Evolutionary conservation across 768 basidiomycete species (phyloP).

Genomic region (Lentinula sp.): DNA sequence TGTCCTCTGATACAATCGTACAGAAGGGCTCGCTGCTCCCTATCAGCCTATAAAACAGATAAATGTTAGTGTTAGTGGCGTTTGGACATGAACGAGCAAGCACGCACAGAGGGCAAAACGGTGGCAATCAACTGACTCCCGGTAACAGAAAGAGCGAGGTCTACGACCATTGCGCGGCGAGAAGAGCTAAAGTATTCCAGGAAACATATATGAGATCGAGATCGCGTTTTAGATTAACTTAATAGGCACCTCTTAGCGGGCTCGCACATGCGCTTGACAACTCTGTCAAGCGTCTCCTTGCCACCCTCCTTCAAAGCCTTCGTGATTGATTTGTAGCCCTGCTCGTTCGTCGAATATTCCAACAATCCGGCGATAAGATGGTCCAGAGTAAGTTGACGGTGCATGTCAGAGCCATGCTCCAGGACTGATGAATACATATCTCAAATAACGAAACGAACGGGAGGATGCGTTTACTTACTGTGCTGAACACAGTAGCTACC

Average conservation of each 20-base stretch:
- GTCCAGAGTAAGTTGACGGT: constrained; percentile 71
- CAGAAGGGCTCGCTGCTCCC: constrained; percentile 75
- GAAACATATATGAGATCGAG: constrained; percentile 11
- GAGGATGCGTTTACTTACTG: constrained; percentile 40
- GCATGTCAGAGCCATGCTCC: constrained; percentile 76
- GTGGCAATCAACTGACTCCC: constrained; percentile 84
- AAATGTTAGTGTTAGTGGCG: not conserved
- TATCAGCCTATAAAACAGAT: constrained; percentile 54
- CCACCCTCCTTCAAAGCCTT: constrained; percentile 86
- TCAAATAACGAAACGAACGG: not conserved
- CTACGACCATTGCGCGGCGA: constrained; percentile 81
- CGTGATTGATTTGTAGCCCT: constrained; percentile 82
- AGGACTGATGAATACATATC: constrained; percentile 43
- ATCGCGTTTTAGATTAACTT: not conserved
- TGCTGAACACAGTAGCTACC: constrained; percentile 85
- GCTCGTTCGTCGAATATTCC: constrained; percentile 76
- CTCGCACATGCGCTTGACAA: constrained; percentile 81
- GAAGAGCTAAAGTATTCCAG: constrained; percentile 30
- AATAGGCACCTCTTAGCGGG: constrained; percentile 66
- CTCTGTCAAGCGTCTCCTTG: constrained; percentile 64
- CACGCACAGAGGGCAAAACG: constrained; percentile 66
- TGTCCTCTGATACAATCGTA: constrained; percentile 86
- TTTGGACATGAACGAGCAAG: not conserved
- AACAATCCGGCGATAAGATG: constrained; percentile 72
- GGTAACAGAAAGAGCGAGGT: constrained; percentile 75